These are phyloP conservation scores for Leucocoprinus sp. DNA, from an alignment of 768 basidiomycete species.

Conservation along the genomic window DNA sequence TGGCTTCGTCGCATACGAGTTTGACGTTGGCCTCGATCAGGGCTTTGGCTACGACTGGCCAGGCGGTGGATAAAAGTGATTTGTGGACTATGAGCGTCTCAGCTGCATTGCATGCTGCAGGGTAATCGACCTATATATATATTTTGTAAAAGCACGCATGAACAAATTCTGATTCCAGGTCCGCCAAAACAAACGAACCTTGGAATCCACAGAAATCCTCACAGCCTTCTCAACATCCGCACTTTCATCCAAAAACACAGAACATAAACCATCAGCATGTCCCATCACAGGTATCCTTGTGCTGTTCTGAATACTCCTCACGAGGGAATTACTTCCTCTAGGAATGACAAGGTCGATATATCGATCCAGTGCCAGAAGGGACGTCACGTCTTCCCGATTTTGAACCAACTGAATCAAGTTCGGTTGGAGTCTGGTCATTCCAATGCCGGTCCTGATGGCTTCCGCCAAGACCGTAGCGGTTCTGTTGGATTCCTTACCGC, in stretches of 20 bases:
- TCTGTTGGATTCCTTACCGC: constrained; percentile 88
- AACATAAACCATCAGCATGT: constrained; percentile 94
- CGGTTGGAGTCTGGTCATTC: constrained; percentile 61
- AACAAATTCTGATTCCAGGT: background rate
- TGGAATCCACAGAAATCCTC: constrained; percentile 81
- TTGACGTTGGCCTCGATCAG: constrained; percentile 64
- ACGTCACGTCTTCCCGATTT: constrained; percentile 84
- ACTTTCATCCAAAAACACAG: constrained; percentile 78
- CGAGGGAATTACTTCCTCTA: constrained; percentile 86
- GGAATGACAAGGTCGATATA: constrained; percentile 98
- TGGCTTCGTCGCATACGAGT: constrained; percentile 68
- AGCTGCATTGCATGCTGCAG: constrained; percentile 89
- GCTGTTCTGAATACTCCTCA: constrained; percentile 78
- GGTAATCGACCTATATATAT: constrained; percentile 95
- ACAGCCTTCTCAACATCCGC: constrained; percentile 76
- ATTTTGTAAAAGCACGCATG: constrained; percentile 4
- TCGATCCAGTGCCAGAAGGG: constrained; percentile 75
- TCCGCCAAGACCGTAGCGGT: constrained; percentile 72
- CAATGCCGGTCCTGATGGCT: constrained; percentile 72
- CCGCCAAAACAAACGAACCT: constrained; percentile 42
- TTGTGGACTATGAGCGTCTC: constrained; percentile 88
- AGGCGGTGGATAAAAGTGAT: constrained; percentile 59
- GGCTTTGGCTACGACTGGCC: constrained; percentile 71
- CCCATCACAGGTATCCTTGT: constrained; percentile 98
- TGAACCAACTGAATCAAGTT: constrained; percentile 90